A percentile compares a stretch with the other conserved stretches of the same genome.
These are phyloP conservation scores for Chenopodium album DNA, from an alignment of 148 eudicot genomes.

Conservation along the genomic window DNA sequence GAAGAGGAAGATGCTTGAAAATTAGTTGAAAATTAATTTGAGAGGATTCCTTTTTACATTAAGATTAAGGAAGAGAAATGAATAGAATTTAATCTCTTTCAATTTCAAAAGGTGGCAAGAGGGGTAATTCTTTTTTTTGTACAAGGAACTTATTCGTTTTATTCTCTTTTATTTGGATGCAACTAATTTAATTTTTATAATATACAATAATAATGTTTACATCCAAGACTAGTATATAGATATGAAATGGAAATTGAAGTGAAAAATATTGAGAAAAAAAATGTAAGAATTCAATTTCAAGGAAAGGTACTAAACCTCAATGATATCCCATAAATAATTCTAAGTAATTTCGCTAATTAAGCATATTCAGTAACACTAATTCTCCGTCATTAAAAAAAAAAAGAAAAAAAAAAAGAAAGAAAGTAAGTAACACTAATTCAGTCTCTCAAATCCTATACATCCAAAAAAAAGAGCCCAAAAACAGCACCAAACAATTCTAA, in stretches of 20 bases:
- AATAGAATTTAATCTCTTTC: neutral
- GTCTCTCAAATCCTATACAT: no score
- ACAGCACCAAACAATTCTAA: neutral
- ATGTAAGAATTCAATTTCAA: no score
- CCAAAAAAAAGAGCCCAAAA: neutral
- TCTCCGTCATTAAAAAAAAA: no score
- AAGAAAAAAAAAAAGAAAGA: no score
- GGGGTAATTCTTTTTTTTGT: neutral
- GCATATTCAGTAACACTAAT: no score
- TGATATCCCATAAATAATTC: no score
- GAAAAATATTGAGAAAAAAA: no score
- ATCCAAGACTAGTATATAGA: neutral
- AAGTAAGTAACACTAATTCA: no score
- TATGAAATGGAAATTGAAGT: no score
- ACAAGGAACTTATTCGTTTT: neutral
- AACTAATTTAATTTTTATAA: neutral
- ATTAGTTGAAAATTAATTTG: neutral
- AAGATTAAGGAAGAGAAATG: neutral
- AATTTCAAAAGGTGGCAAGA: neutral
- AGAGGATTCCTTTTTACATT: neutral
- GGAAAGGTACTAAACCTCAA: no score
- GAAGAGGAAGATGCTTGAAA: conserved; percentile 13
- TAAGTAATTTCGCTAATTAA: no score
- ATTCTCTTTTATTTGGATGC: neutral
- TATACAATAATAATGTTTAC: neutral